phyloP scores from a whole-genome alignment of 2,329 filamentous ascomycete genomes.

The Cladosporium sphaerospermum region DNA sequence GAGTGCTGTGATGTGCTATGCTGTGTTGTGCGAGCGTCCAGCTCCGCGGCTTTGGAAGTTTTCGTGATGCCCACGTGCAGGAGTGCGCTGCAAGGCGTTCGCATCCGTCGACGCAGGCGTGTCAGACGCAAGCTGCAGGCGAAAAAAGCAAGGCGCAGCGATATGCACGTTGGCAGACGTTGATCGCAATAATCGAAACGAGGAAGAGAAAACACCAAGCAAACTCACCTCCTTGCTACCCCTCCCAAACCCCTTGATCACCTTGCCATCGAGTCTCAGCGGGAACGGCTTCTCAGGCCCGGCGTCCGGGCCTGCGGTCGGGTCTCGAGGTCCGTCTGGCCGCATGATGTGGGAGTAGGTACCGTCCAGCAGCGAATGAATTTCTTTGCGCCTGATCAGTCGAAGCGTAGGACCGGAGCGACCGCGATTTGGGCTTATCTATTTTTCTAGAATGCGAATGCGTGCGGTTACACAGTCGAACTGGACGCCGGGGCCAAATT shows the following conservation, averaged over 20 bases:
- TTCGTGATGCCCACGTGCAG: too few species aligned
- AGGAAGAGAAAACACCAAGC: neutral
- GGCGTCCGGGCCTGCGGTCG: slow-evolving; percentile 64
- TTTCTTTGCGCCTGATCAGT: too few species aligned
- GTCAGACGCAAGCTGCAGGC: too few species aligned
- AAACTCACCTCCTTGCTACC: slow-evolving; percentile 75
- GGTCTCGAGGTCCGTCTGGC: slow-evolving; percentile 53
- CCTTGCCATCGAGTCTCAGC: slow-evolving; percentile 73
- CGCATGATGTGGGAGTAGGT: slow-evolving; percentile 21
- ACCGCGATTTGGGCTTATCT: too few species aligned
- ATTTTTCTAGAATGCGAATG: too few species aligned
- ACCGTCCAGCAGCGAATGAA: neutral
- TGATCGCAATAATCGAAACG: neutral
- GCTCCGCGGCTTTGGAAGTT: too few species aligned
- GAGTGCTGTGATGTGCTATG: too few species aligned
- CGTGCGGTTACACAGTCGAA: neutral
- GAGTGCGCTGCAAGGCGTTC: too few species aligned
- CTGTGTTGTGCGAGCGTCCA: too few species aligned
- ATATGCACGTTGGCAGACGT: too few species aligned
- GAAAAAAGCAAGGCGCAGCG: too few species aligned
- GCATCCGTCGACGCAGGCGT: too few species aligned
- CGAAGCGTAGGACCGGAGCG: neutral
- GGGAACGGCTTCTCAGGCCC: slow-evolving; percentile 78
- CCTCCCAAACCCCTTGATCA: slow-evolving; percentile 88
- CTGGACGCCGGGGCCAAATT: neutral